phyloP scores from a whole-genome alignment of 177 flowering plant genomes.

The Vitis hybrid region DNA sequence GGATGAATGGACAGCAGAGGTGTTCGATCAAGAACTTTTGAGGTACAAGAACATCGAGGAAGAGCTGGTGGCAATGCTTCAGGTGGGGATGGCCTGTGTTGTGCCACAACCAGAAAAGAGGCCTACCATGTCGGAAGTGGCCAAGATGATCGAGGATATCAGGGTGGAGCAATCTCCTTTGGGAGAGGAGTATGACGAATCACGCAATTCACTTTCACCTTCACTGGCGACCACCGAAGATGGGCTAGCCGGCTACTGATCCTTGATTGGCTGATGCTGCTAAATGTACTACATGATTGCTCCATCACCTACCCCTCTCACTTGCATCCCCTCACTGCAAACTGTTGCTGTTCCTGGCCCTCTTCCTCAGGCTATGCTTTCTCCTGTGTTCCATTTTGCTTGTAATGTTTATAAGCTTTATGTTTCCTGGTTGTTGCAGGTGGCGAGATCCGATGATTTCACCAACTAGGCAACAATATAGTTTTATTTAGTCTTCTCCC shows the following conservation, averaged over 20 bases:
- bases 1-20: constrained; percentile 96
- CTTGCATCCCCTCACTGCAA: constrained; percentile 16
- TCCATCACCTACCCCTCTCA: neutral
- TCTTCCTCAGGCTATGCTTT: constrained; percentile 3
- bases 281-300: neutral
- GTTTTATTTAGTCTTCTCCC: neutral
- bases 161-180: constrained; percentile 89
- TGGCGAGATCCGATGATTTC: constrained; percentile 5
- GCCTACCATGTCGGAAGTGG: constrained; percentile 83
- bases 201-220: constrained; percentile 75
- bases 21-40: constrained; percentile 83
- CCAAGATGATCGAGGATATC: constrained; percentile 88
- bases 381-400: neutral
- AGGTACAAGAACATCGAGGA: constrained; percentile 95
- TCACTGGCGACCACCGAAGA: constrained; percentile 79
- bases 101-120: constrained; percentile 75
- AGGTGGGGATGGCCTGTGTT: constrained; percentile 82
- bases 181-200: constrained; percentile 82
- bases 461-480: constrained; percentile 4
- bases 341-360: constrained; percentile 4
- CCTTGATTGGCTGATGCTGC: constrained; percentile 3
- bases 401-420: constrained; percentile 3
- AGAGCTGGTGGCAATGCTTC: constrained; percentile 86
- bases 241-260: constrained; percentile 35
- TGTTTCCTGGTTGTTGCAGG: constrained; percentile 5